A percentile compares a stretch with the other conserved stretches of the same genome.
Evolutionary conservation across 2,329 filamentous ascomycete genomes (phyloP).

Genomic region (Colletotrichum tabaci): DNA sequence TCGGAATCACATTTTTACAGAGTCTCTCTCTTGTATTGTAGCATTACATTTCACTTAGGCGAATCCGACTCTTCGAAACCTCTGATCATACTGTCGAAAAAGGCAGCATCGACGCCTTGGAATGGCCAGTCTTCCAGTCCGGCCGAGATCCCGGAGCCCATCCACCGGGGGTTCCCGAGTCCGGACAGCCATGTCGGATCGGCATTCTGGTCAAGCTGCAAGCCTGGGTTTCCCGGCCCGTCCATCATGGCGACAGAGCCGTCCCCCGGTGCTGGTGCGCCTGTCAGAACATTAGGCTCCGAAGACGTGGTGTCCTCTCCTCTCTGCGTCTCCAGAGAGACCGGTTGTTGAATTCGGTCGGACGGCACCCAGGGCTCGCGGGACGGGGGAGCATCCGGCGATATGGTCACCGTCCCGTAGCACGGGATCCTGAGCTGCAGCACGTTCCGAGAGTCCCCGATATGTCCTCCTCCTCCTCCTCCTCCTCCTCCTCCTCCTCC

Average conservation of each 20-base stretch:
- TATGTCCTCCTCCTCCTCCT: neutral
- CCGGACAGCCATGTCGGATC: slow-evolving; percentile 2
- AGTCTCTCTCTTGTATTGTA: neutral
- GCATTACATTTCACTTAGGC: neutral
- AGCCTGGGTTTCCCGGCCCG: too few species aligned
- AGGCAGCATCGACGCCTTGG: slow-evolving; percentile 53
- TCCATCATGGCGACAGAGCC: neutral
- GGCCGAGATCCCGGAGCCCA: slow-evolving; percentile 43
- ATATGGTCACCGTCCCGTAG: slow-evolving; percentile 51
- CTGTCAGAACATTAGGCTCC: neutral
- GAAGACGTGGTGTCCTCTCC: neutral
- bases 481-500: neutral
- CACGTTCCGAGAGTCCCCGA: slow-evolving; percentile 16
- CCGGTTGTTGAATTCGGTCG: neutral
- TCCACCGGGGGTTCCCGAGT: neutral
- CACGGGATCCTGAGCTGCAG: slow-evolving; percentile 45
- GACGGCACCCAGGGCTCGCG: slow-evolving; percentile 45
- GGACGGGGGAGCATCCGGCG: slow-evolving; percentile 44
- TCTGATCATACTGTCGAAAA: slow-evolving; percentile 47
- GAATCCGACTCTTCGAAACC: slow-evolving; percentile 2
- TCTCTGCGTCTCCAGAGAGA: neutral
- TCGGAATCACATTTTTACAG: neutral
- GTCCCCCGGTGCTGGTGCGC: neutral
- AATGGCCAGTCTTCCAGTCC: slow-evolving; percentile 52
- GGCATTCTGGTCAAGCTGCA: neutral